phyloP scores from a whole-genome alignment of 202 grass and related monocot species.

The Setaria viridis region DNA sequence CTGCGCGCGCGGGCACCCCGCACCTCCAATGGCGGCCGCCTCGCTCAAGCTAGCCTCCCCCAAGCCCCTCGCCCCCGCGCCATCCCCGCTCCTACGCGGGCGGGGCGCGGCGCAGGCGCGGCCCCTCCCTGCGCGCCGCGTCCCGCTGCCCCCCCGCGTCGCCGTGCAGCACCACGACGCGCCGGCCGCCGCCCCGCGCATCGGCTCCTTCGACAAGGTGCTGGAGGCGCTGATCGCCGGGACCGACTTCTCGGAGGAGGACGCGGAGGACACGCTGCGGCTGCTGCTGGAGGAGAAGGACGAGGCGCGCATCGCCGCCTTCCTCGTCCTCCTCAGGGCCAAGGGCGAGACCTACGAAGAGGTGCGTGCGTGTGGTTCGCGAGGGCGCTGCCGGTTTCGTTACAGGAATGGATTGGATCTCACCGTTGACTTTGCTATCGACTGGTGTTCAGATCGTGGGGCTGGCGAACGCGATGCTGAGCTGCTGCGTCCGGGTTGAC shows the following conservation, averaged over 20 bases:
- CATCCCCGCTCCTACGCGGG: background rate
- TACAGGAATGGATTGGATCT: background rate
- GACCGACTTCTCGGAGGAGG: slow-evolving; percentile 78
- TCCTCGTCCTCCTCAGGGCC: slow-evolving; percentile 90
- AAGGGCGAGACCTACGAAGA: slow-evolving; percentile 98
- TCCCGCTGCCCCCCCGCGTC: slow-evolving; percentile 36
- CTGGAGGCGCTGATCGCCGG: slow-evolving; percentile 79
- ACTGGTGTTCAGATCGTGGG: slow-evolving; percentile 70
- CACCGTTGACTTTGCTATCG: background rate
- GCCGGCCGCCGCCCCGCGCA: slow-evolving; percentile 19
- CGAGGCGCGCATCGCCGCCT: slow-evolving; percentile 88
- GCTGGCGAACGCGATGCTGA: slow-evolving; percentile 88
- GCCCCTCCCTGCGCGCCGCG: slow-evolving; percentile 30
- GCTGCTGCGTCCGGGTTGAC: slow-evolving; percentile 59
- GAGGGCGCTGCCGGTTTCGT: background rate
- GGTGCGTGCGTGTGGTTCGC: slow-evolving; percentile 3
- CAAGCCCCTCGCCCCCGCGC: slow-evolving; percentile 32
- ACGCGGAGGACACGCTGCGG: slow-evolving; percentile 76
- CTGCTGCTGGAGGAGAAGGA: slow-evolving; percentile 70
- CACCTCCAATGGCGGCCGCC: slow-evolving; percentile 47
- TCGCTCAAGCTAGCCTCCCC: slow-evolving; percentile 47
- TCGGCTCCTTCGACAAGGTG: slow-evolving; percentile 59
- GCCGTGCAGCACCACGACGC: slow-evolving; percentile 30
- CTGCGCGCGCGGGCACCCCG: background rate
- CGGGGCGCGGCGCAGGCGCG: slow-evolving; percentile 13